A percentile compares a stretch with the other conserved stretches of the same genome.
Conservation (phyloP, 2,329 filamentous ascomycete species). For the Penicillium brevicompactum region DNA sequence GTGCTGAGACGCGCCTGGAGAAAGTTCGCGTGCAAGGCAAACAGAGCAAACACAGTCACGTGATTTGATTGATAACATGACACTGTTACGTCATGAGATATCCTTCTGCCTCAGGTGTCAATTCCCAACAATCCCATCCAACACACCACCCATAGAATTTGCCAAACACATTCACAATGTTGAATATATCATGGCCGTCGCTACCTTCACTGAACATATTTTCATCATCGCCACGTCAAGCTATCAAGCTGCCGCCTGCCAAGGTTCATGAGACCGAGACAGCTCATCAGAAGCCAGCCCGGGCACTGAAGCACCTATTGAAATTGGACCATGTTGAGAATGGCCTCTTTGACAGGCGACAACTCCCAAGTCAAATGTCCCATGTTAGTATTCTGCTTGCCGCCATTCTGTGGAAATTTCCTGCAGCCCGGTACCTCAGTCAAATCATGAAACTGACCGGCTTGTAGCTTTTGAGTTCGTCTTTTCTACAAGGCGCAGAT, state of each 20-base stretch:
- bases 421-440: background rate
- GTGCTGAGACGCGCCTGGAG: background rate
- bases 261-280: slow-evolving; percentile 79
- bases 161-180: slow-evolving; percentile 14
- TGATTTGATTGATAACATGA: slow-evolving; percentile 12
- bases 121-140: slow-evolving; percentile 25
- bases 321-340: slow-evolving; percentile 91
- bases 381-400: slow-evolving; percentile 56
- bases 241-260: slow-evolving; percentile 63
- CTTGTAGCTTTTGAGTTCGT: slow-evolving; percentile 70
- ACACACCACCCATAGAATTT: background rate
- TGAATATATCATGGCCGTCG: slow-evolving; percentile 26
- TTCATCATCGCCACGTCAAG: slow-evolving; percentile 11
- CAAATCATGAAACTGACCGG: slow-evolving; percentile 8
- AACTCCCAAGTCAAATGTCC: slow-evolving; percentile 80
- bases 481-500: slow-evolving; percentile 80
- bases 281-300: slow-evolving; percentile 72
- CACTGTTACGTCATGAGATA: slow-evolving; percentile 11
- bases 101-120: slow-evolving; percentile 10
- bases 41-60: slow-evolving; percentile 13
- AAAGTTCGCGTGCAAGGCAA: slow-evolving; percentile 4
- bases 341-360: slow-evolving; percentile 72
- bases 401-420: background rate
- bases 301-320: slow-evolving; percentile 86
- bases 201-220: slow-evolving; percentile 30